Base-by-base conservation (phyloP, 2,329 filamentous ascomycete genomes). In the Orbilia brochopaga region DNA sequence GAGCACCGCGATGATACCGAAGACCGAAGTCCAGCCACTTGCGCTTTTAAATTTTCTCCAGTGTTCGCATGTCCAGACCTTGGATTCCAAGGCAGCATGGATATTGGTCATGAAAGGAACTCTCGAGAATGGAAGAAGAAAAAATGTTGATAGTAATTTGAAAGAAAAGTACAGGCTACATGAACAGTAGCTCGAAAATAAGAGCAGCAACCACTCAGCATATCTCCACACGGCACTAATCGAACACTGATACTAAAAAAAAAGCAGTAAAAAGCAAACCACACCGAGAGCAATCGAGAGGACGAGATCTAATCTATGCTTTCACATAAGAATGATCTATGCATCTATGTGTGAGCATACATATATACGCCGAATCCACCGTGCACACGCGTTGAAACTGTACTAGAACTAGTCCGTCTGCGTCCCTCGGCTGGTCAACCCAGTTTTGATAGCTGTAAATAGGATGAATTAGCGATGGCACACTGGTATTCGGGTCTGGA, bases 301-400 rank as follows among this genome's bases (percentile, higher is more conserved):
- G 58, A 37, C 59, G 58, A 54, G 66, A 64, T 70, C 66, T 70
- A 70, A 55, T 64, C 59, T 64, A 70, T 64, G 66, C 27, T 60
- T 54, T 63, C 66, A 70, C 66, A 59, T 64, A 70, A 63, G 58
- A 63, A 64, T 35, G 66, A 70, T 64, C 59, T 70, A 64, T 70
- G 35, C 40, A 70, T 64, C 52, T 62, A 58, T 69, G 42, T 51
- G 46, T 55, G 53, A 53, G 59, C 64, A 59, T 70, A 64, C 37
- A 59, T 48, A 17, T 19, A 63, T 59, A 55, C 57, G 59, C 54
- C 52, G 48, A 46, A 70, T 55, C 32, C 54, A 54, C 37, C 23
- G 48, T 48, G 11, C 4, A 48, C 2, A 48, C 19, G 44, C 17
- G 19, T 21, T 3, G 7, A 37, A 44, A 44, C 13, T 44, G 4